Conservation (phyloP, 2,329 filamentous ascomycete species). For the Mycocentrospora acerina region DNA sequence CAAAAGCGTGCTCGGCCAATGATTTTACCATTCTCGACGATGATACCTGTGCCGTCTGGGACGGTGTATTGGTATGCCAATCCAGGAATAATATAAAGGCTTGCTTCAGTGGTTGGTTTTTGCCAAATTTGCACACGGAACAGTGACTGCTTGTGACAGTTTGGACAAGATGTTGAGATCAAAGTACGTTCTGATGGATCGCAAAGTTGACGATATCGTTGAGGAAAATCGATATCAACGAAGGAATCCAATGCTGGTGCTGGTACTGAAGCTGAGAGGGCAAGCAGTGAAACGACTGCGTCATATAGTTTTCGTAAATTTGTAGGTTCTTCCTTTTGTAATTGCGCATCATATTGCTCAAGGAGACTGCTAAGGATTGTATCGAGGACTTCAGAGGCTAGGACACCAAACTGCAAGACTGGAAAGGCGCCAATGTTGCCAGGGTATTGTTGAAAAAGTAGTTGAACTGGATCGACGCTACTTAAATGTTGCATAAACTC, state of each 20-base stretch:
- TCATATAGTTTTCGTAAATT: conserved; percentile 1
- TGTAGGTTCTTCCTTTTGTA: no score
- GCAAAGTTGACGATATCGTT: conserved; percentile 2
- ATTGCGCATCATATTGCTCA: no score
- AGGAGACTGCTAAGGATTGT: not conserved
- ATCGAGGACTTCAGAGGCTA: not conserved
- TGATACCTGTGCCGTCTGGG: conserved; percentile 2
- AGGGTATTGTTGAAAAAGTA: not conserved
- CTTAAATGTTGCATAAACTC: conserved; percentile 1
- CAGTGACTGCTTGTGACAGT: conserved; percentile 2
- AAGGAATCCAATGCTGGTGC: conserved; percentile 1
- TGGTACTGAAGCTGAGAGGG: conserved; percentile 1
- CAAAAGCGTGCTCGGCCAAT: conserved; percentile 5
- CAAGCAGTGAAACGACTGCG: conserved; percentile 1
- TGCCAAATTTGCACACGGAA: conserved; percentile 4
- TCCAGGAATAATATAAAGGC: conserved; percentile 5
- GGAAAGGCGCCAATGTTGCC: not conserved
- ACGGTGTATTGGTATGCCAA: conserved; percentile 4
- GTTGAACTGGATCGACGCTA: conserved; percentile 1
- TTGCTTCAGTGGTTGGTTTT: conserved; percentile 1
- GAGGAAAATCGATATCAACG: not conserved
- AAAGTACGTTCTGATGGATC: conserved; percentile 3
- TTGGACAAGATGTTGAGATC: conserved; percentile 2
- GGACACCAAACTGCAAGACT: not conserved
- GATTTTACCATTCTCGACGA: conserved; percentile 4